A percentile compares a stretch with the other conserved stretches of the same genome.
phyloP scores from a whole-genome alignment of 2,329 filamentous ascomycete species.

The Pseudocercospora pini-densiflorae region DNA sequence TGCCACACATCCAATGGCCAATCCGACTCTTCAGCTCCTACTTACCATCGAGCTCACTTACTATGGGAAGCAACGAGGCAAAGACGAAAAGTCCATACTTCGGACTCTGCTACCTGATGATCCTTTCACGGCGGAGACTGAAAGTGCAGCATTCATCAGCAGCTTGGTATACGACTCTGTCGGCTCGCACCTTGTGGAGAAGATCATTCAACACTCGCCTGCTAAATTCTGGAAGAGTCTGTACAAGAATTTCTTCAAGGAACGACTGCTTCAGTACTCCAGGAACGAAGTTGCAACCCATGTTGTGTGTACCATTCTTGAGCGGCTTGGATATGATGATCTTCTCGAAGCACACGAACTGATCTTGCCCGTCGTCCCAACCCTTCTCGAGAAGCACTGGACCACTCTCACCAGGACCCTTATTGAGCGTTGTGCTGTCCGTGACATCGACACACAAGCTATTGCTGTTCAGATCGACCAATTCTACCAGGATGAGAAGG shows the following conservation, averaged over 20 bases:
- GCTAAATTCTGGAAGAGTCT: conserved; percentile 90
- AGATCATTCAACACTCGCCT: conserved; percentile 77
- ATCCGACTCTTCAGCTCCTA: conserved; percentile 89
- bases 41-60: conserved; percentile 82
- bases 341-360: conserved; percentile 72
- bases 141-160: conserved; percentile 80
- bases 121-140: conserved; percentile 72
- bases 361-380: conserved; percentile 73
- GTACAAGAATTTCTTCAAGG: conserved; percentile 78
- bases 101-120: conserved; percentile 80
- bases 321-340: conserved; percentile 85
- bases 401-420: conserved; percentile 80
- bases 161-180: conserved; percentile 87
- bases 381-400: conserved; percentile 74
- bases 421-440: conserved; percentile 78
- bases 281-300: conserved; percentile 92
- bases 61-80: conserved; percentile 69
- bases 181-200: conserved; percentile 88
- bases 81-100: conserved; percentile 71
- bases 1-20: conserved; percentile 86
- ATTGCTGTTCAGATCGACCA: conserved; percentile 63
- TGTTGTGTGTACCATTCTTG: conserved; percentile 80
- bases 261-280: conserved; percentile 77
- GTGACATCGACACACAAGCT: conserved; percentile 61
- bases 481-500: conserved; percentile 57